phyloP scores from a whole-genome alignment of 495 filamentous ascomycete species.

The Daldinia vernicosa region DNA sequence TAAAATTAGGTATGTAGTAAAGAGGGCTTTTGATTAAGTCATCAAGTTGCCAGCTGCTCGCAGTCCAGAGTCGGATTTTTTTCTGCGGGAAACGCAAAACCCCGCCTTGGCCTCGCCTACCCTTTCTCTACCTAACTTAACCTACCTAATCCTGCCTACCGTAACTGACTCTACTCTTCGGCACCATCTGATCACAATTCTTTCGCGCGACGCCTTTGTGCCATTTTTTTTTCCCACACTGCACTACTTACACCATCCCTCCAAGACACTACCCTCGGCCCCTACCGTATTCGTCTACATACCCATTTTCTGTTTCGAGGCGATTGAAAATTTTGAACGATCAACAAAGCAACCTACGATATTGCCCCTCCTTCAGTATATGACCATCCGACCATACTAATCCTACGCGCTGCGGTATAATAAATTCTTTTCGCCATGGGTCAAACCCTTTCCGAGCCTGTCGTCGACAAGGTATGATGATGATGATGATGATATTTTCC shows the following conservation, averaged over 20 bases:
- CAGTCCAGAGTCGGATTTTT: constrained; percentile 12
- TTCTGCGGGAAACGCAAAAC: constrained; percentile 27
- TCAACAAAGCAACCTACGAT: constrained; percentile 33
- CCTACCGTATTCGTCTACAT: constrained; percentile 38
- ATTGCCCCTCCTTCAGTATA: constrained; percentile 35
- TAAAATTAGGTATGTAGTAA: constrained; percentile 18
- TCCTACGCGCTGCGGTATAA: constrained; percentile 29
- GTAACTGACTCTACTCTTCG: constrained; percentile 3
- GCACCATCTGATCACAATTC: constrained; percentile 33
- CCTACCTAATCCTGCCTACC: constrained; percentile 31
- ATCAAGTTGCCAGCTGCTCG: constrained; percentile 22
- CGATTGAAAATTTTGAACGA: constrained; percentile 42
- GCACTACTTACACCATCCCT: constrained; percentile 41
- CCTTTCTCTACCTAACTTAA: constrained; percentile 23
- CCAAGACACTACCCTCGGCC: constrained; percentile 35
- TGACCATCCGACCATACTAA: constrained; percentile 25
- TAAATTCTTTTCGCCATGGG: constrained; percentile 70
- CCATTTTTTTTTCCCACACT: constrained; percentile 40
- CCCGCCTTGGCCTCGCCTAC: constrained; percentile 33
- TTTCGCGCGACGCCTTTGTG: constrained; percentile 41
- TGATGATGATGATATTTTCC: constrained; percentile 1
- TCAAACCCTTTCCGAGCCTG: constrained; percentile 98
- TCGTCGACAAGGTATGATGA: constrained; percentile 92
- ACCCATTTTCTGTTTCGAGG: constrained; percentile 24
- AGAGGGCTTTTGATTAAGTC: neutral